These are phyloP conservation scores for Acanthamoeba sp. DNA, from an alignment of 208 protist genomes.

Conservation along the genomic window DNA sequence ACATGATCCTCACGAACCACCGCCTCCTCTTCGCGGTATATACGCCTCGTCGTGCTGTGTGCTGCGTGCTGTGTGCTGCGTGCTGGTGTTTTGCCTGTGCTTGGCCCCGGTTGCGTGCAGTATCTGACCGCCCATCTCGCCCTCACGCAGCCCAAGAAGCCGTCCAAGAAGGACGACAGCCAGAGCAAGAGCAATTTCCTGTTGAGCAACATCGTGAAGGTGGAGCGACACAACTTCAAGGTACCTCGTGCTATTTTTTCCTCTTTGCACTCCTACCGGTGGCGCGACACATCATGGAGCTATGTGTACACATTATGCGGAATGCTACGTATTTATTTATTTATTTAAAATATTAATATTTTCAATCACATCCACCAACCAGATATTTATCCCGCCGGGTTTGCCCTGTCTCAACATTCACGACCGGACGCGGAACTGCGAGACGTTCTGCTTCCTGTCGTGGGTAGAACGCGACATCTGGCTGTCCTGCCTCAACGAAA, in stretches of 20 bases:
- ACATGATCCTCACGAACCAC: conserved; percentile 33
- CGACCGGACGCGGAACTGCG: neutral
- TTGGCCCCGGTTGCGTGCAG: no score
- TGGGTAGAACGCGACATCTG: conserved; percentile 34
- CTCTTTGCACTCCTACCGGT: no score
- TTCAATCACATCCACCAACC: no score
- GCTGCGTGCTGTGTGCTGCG: no score
- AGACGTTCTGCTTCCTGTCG: conserved; percentile 30
- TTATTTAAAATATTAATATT: no score
- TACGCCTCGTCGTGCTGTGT: neutral
- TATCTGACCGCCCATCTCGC: no score
- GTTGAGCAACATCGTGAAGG: conserved; percentile 19
- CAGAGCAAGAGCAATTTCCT: neutral
- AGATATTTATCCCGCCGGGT: conserved; percentile 13
- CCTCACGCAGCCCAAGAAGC: conserved; percentile 13
- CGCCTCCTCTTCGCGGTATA: conserved; percentile 28
- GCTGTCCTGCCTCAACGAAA: conserved; percentile 43
- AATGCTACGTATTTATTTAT: no score
- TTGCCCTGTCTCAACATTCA: conserved; percentile 39
- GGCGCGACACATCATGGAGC: no score
- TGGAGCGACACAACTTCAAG: conserved; percentile 55
- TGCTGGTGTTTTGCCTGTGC: no score
- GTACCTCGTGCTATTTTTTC: neutral
- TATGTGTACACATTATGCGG: no score
- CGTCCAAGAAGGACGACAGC: neutral